These are phyloP conservation scores for Myotisia sp. DNA, from an alignment of 2,329 filamentous ascomycete species.

Conservation along the genomic window DNA sequence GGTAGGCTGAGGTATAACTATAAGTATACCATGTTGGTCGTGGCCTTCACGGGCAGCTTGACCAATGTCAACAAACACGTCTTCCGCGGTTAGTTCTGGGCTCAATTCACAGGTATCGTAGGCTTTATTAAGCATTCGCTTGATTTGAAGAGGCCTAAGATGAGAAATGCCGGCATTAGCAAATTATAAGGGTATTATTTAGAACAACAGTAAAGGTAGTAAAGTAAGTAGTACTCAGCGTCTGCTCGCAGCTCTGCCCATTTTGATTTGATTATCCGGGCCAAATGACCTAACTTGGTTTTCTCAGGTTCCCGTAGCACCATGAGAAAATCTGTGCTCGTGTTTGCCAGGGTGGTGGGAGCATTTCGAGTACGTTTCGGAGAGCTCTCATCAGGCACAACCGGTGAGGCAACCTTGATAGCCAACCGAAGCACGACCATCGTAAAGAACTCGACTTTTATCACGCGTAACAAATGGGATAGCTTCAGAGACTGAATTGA, in stretches of 20 bases:
- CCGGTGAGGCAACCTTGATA: constrained; percentile 22
- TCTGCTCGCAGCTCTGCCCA: constrained; percentile 23
- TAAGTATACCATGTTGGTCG: constrained; percentile 23
- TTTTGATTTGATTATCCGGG: constrained; percentile 20
- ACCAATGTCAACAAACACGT: constrained; percentile 27
- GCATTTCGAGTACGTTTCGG: constrained; percentile 1
- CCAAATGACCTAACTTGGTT: constrained; percentile 19
- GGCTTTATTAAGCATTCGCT: constrained; percentile 25
- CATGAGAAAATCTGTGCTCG: constrained; percentile 20
- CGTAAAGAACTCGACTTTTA: no score
- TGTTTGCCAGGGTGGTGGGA: constrained; percentile 12
- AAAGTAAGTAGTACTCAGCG: constrained; percentile 18
- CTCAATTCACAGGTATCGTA: constrained; percentile 21
- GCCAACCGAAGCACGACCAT: constrained; percentile 27
- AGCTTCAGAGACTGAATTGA: no score
- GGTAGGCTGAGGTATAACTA: constrained; percentile 22
- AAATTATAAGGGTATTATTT: constrained; percentile 1
- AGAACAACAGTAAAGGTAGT: not conserved
- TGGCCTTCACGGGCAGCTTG: constrained; percentile 21
- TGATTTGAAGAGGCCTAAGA: constrained; percentile 23
- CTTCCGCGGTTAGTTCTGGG: constrained; percentile 22
- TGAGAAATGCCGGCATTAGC: not conserved
- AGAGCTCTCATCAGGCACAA: not conserved
- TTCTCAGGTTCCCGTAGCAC: constrained; percentile 21
- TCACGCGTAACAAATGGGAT: no score